Base-by-base conservation (phyloP, 2,329 filamentous ascomycete species). In the Colletotrichum sp. region DNA sequence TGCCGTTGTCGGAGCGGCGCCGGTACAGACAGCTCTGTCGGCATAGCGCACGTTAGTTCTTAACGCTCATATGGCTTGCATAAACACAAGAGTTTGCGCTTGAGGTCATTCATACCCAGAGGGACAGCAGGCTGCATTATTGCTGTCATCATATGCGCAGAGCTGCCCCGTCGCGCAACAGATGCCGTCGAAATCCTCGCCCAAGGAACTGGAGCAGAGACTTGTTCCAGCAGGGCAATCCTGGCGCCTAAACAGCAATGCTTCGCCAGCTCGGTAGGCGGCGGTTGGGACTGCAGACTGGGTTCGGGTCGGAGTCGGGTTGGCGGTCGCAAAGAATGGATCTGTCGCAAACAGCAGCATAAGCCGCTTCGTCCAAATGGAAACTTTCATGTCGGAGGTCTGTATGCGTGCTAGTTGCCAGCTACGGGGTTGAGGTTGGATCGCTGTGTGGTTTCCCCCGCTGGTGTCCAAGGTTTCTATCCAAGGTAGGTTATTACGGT, bases 81-180 rank as follows among this genome's bases (percentile, higher is more conserved):
- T 38, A 32, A n/a, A 34, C 34, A 61, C 9, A 30, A 67, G 16
- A 13, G 55, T 62, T 30, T 32, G 38, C 34, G 24, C 30, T 61
- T 61, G 12, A 32, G 28, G 12, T 43, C 58, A 68, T 56, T 86
- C 84, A 58, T 80, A 91, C 89, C 86, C 85, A 21, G 83, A 82
- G 12, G 89, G 89, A 80, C 90, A 91, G 80, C 90, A 91, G 4
- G 90, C 90, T 9, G 90, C 88, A 66, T 84, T 83, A 76, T 86
- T 85, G 61, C 85, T 85, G 21, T 83, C 84, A 78, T 91, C 90
- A 6, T 90, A 81, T 5, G 86, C 84, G 79, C 90, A 91, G 24
- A 82, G 79, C 77, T 91, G 89, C 34, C 88, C 88, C 75, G 84
- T 86, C 62, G 87, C 83, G 79, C 90, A 91, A 80, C 90, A 91